Evolutionary conservation across 2,329 filamentous ascomycete genomes (phyloP).

Genomic region (Davidsoniella neocaledoniae): DNA sequence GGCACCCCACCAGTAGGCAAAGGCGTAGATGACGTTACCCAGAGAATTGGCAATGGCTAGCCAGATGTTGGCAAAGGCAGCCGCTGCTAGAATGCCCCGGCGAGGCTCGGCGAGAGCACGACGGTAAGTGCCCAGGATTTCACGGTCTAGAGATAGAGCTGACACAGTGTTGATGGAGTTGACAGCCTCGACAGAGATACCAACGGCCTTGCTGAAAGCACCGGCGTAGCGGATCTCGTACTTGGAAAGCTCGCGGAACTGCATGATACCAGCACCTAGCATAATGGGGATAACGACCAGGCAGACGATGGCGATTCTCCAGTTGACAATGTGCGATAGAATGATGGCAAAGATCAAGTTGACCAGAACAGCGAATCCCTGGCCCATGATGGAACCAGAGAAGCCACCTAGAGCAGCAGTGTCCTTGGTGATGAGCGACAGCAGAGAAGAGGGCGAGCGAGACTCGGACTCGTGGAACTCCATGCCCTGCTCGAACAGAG

Average conservation of each 20-base stretch:
- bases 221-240: conserved; percentile 47
- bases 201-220: conserved; percentile 46
- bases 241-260: conserved; percentile 42
- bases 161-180: conserved; percentile 48
- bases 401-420: conserved; percentile 49
- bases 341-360: conserved; percentile 54
- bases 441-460: conserved; percentile 42
- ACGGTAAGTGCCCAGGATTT: conserved; percentile 35
- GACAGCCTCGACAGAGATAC: conserved; percentile 50
- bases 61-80: conserved; percentile 38
- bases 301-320: conserved; percentile 61
- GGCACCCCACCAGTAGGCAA: conserved; percentile 69
- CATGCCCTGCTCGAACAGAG: conserved; percentile 47
- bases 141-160: conserved; percentile 35
- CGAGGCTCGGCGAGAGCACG: conserved; percentile 32
- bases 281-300: conserved; percentile 52
- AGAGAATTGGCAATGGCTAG: conserved; percentile 42
- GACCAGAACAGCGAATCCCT: conserved; percentile 48
- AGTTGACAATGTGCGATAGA: conserved; percentile 53
- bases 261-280: conserved; percentile 51
- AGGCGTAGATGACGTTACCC: conserved; percentile 52
- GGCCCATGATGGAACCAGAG: conserved; percentile 54
- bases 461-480: conserved; percentile 54
- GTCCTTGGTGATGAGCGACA: conserved; percentile 54
- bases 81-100: conserved; percentile 35